phyloP scores from a whole-genome alignment of 345 rosid species.

The Trapa bicornis region DNA sequence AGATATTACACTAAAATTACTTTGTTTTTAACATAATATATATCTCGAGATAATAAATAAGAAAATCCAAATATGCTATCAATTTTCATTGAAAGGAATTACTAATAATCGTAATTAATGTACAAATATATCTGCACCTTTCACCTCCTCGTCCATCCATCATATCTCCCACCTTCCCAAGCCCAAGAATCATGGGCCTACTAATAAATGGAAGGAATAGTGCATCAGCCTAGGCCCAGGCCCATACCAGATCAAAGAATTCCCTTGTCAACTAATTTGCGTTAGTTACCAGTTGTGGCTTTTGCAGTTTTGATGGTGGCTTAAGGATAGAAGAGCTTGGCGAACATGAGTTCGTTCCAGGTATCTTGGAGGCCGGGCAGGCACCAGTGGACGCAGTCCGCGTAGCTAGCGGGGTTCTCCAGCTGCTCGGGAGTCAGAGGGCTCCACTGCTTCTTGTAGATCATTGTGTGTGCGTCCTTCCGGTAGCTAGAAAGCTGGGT shows the following conservation, averaged over 20 bases:
- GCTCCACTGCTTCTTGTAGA: slow-evolving; percentile 93
- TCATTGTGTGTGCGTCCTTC: slow-evolving; percentile 84
- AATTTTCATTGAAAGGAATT: not conserved
- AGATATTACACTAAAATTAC: too few species aligned
- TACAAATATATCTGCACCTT: not conserved
- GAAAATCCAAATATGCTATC: not conserved
- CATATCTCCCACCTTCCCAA: not conserved
- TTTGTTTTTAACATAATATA: too few species aligned
- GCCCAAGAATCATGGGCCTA: not conserved
- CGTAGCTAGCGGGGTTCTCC: slow-evolving; percentile 67
- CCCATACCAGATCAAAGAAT: not conserved
- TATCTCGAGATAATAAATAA: not conserved
- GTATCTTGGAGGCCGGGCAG: slow-evolving; percentile 94
- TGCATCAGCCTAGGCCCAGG: not conserved
- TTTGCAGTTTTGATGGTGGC: not conserved
- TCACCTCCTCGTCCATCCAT: not conserved
- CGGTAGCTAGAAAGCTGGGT: slow-evolving; percentile 79
- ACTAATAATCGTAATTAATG: not conserved
- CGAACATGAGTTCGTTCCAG: slow-evolving; percentile 86
- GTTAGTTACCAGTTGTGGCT: not conserved
- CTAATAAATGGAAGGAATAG: not conserved
- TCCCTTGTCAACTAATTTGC: not conserved
- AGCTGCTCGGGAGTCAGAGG: slow-evolving; percentile 56
- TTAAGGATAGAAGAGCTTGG: slow-evolving; percentile 60
- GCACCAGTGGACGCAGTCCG: slow-evolving; percentile 97